Base-by-base conservation (phyloP, 768 basidiomycete species). In the Candolleomyces efflorescens region DNA sequence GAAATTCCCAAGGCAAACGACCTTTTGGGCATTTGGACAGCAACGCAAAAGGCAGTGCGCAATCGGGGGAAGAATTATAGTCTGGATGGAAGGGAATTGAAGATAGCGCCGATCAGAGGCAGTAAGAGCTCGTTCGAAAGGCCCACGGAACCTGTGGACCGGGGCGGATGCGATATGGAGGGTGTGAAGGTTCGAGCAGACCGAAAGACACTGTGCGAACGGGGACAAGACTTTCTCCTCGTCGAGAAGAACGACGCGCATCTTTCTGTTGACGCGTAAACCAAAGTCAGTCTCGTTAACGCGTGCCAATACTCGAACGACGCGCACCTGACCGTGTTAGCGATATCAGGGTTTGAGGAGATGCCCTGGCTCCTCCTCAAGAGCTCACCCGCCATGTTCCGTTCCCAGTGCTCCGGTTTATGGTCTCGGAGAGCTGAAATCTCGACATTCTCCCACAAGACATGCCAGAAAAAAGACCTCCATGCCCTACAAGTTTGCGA, bases 11-110 rank as follows among this genome's bases (percentile, higher is more conserved):
- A 13, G 18, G 18, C 43, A 44, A n/a, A 48, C 24, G 2, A 72
- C 64, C 9, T 61, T 59, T 27, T 38, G 62, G 7, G 63, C 67
- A n/a, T 66, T 63, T 10, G 66, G 64, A 53, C 71, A 71, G 55
- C 65, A 67, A 10, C 64, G 62, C 20, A 71, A 51, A 22, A 71
- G 60, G 20, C 71, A 58, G 41, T 72, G 71, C 11, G 65, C 66
- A 45, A 64, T 62, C 12, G 64, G 62, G 0, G 68, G 71, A 0
- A 71, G 56, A 26, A 69, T 65, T 11, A 71, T 46, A 0, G 60
- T 66, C 18, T 65, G 67, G 23, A 72, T 62, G 13, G 52, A 53
- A 9, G 71, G 67, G 17, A 69, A 55, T 17, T 20, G 15, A 15
- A 17, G 9, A 17, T 43, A 3, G 1, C 41, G 32, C 6, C 32